Evolutionary conservation across 441 rosid species (phyloP).

Genomic region (Mallotus japonicus): DNA sequence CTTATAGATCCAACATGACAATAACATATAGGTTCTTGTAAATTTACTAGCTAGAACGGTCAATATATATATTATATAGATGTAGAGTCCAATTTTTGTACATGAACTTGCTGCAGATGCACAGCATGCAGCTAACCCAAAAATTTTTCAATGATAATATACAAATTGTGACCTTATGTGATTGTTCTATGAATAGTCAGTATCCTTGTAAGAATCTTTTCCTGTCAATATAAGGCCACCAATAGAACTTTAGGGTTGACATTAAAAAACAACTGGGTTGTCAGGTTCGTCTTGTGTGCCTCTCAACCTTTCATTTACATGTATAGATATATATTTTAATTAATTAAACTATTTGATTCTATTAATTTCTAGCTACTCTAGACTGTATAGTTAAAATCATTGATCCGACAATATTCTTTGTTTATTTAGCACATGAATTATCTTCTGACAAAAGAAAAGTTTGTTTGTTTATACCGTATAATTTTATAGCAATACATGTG

Average conservation of each 20-base stretch:
- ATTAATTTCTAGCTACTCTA: not conserved
- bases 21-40: not conserved
- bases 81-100: constrained; percentile 6
- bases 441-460: constrained; percentile 11
- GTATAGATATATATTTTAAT: not conserved
- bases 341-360: not conserved
- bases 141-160: constrained; percentile 17
- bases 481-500: constrained; percentile 17
- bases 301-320: not conserved
- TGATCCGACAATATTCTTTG: constrained; percentile 17
- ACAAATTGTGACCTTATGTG: constrained; percentile 22
- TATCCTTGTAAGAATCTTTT: constrained; percentile 47
- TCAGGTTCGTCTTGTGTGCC: constrained; percentile 29
- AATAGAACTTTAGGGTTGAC: constrained; percentile 36
- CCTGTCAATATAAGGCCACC: constrained; percentile 38
- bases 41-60: constrained; percentile 1
- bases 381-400: not conserved
- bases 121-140: not conserved
- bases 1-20: not conserved
- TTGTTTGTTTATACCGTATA: not conserved
- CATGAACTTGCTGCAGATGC: constrained; percentile 6
- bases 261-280: constrained; percentile 32
- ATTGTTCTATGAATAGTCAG: constrained; percentile 39
- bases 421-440: constrained; percentile 13
- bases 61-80: not conserved